Conservation (phyloP, 805 yeast genomes). For the Wickerhamiella azymoides region DNA sequence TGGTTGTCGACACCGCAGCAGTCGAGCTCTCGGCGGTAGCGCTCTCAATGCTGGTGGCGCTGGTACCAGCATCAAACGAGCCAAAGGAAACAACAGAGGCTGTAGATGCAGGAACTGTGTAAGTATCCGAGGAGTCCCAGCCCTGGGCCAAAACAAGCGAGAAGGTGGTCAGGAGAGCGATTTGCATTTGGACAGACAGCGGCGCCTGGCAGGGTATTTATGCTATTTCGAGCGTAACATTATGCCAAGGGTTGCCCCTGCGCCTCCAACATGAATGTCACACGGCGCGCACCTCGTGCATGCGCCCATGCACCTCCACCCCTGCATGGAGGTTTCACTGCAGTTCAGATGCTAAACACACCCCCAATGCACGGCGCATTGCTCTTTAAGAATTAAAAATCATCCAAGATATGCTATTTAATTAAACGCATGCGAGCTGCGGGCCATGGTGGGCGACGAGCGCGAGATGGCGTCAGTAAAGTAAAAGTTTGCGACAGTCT, state of each 20-base stretch:
- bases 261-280: not conserved
- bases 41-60: not conserved
- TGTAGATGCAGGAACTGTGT: not conserved
- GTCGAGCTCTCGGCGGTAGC: not conserved
- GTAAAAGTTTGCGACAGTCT: slow-evolving; percentile 71
- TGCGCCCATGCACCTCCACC: too few species aligned
- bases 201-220: not conserved
- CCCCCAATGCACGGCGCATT: not conserved
- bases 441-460: slow-evolving; percentile 83
- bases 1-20: not conserved
- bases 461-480: slow-evolving; percentile 80
- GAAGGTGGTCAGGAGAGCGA: not conserved
- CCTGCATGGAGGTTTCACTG: too few species aligned
- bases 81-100: not conserved
- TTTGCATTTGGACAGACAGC: not conserved
- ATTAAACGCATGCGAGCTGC: slow-evolving; percentile 44
- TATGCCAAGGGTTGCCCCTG: not conserved
- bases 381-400: not conserved
- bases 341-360: too few species aligned
- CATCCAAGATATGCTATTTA: not conserved
- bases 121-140: not conserved
- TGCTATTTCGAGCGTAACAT: not conserved
- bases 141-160: not conserved
- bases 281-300: not conserved
- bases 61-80: not conserved